Evolutionary conservation across 768 basidiomycete genomes (phyloP), one percentile per base, ranked within the genome.

Genomic region (Cantharellus anzutake): DNA sequence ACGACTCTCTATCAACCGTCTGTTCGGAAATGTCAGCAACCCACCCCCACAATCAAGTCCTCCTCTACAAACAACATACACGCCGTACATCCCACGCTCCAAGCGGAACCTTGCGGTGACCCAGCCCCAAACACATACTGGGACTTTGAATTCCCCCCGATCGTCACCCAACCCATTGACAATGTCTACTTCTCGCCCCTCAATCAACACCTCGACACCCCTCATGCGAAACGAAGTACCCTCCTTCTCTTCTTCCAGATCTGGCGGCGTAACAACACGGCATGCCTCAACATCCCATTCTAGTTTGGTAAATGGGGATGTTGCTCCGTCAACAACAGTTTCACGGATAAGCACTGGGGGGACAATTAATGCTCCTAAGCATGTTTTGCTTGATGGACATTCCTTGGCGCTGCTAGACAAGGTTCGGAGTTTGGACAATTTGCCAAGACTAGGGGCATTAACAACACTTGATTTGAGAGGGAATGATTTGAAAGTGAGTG

Each of bases 401-500:
- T 63, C 62, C 3, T 80, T 81, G 5, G 87, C 89, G 16, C 68
- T 97, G 63, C 71, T 91, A 65, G 85, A 86, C 66, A 90, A 90
- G 73, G 89, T 96, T 2, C 74, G 90, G 51, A 87, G 89, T n/a
- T 70, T 97, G 67, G 92, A 93, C 66, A 79, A 80, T 34, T 71
- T 97, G 63, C 90, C 93, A 39, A 73, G 91, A 58, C 69, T 97
- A 4, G 96, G 94, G 1, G 81, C 81, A 3, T 70, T 99, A 59
- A 76, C 85, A 69, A 97, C 92, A 42, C 72, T 99, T 61, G 96
- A 98, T 75, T 70, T 99, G 62, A 82, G 81, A 68, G 86, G 86
- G 2, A 99, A 98, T 69, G 96, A 99, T 71, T 75, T 98, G 34
- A 74, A 84, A 66, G 91, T 91, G 65, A 69, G 88, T 42, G 40